Evolutionary conservation across 352 stramenopile genomes (phyloP), one percentile per base, ranked within the genome.

Genomic region (Chrysophaeum taylorii): DNA sequence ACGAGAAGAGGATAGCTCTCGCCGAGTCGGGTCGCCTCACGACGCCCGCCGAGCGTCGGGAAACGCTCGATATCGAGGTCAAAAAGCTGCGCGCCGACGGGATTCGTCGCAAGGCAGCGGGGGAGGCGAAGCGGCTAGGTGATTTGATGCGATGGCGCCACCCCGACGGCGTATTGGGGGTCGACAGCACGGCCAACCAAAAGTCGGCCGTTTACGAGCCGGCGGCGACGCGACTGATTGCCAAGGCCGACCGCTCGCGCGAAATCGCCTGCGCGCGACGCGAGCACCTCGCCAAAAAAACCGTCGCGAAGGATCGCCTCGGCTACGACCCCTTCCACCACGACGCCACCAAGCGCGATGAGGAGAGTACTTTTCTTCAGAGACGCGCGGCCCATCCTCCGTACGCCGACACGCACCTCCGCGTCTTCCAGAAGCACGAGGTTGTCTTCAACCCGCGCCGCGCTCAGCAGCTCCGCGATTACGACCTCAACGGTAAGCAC

Each of bases 241-340:
- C 2, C 4, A 7, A 15, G 7, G 52, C 25, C 7, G n/a, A 2
- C 4, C 4, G 14, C 52, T 12, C 2, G 27, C 12, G 2, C 15
- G 2, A 7, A 7, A 7, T 12, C 9, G 25, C 27, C 9, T 5
- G 39, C 52, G 9, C 2, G 25, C 25, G 52, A 4, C n/a, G 25
- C 52, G 52, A 9, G 7, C 36, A 63, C 33, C 52, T 63, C 7
- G 5, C 52, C 9, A 35, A 38, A 7, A 7, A 41, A 25, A 7
- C n/a, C 25, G 5, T 7, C 33, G 29, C 9, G 5, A 12, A 38
- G 33, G 2, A 36, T 5, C 25, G 27, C 27, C 25, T 15, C 52
- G 52, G 52, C 52, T 63, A 63, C 52, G 52, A 63, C 52, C 52
- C 52, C 52, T 38, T 63, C 52, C 9, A 7, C 27, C 52, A 63